These are phyloP conservation scores for Claviceps fusiformis DNA, from an alignment of 2,329 filamentous ascomycete species.

Conservation along the genomic window DNA sequence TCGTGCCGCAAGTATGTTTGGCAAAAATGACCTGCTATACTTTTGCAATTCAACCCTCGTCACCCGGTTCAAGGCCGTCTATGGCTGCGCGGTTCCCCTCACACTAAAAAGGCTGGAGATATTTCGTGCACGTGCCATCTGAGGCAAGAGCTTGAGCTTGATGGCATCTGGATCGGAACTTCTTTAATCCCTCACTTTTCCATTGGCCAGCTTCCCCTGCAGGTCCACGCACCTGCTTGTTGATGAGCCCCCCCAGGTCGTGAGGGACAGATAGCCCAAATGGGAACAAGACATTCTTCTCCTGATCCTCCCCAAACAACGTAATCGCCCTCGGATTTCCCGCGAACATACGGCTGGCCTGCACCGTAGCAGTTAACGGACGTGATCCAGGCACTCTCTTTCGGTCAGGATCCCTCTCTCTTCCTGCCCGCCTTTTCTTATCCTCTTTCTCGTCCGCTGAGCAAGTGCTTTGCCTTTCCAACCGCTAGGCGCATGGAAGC, in stretches of 20 bases:
- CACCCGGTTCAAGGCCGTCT: too few relatives aligned
- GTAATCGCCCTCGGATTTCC: conserved; percentile 6
- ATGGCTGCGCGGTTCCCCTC: too few relatives aligned
- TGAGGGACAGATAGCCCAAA: conserved; percentile 21
- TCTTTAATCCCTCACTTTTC: conserved; percentile 6
- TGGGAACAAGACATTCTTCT: conserved; percentile 12
- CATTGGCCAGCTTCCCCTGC: conserved; percentile 9
- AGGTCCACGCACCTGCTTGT: conserved; percentile 7
- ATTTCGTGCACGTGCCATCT: neutral
- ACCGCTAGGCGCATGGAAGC: conserved; percentile 26
- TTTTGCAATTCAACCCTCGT: too few relatives aligned
- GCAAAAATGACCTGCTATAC: too few relatives aligned
- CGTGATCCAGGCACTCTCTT: conserved; percentile 9
- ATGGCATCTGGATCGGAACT: conserved; percentile 9
- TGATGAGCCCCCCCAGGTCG: conserved; percentile 3
- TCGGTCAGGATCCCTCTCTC: conserved; percentile 9
- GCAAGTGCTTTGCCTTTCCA: conserved; percentile 9
- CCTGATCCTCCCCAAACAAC: conserved; percentile 8
- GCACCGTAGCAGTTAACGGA: conserved; percentile 14
- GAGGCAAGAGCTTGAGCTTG: neutral
- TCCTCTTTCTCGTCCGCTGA: conserved; percentile 3
- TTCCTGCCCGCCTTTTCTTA: conserved; percentile 9
- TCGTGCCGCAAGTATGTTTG: too few relatives aligned
- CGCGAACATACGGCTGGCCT: conserved; percentile 13
- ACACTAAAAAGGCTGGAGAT: neutral